phyloP scores from a whole-genome alignment of 257 asterid genomes.

The Rehmannia glutinosa region DNA sequence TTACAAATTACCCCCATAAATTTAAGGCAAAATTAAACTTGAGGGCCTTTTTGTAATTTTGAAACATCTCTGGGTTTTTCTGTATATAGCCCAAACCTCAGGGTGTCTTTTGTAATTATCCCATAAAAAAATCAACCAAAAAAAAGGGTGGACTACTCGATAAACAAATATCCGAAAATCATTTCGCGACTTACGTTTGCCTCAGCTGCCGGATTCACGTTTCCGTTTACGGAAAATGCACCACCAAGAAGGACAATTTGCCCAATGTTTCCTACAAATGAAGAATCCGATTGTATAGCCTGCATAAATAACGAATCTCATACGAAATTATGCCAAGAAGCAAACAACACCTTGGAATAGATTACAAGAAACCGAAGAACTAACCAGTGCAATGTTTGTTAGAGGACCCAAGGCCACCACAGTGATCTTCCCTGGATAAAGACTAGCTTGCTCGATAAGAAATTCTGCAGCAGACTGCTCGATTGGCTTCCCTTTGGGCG shows the following conservation, averaged over 20 bases:
- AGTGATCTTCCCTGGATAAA: slow-evolving; percentile 79
- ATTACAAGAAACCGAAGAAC: slow-evolving; percentile 22
- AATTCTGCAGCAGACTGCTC: slow-evolving; percentile 77
- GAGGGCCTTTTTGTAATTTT: too few relatives aligned
- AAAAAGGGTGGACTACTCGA: background rate
- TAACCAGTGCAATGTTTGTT: slow-evolving; percentile 86
- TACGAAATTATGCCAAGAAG: background rate
- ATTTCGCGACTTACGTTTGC: slow-evolving; percentile 69
- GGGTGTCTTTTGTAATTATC: too few relatives aligned
- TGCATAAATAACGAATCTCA: slow-evolving; percentile 28
- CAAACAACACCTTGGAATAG: slow-evolving; percentile 6
- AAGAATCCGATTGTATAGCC: slow-evolving; percentile 94
- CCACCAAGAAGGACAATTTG: slow-evolving; percentile 97
- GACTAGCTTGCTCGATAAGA: slow-evolving; percentile 65
- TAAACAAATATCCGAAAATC: background rate
- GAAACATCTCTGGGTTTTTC: too few relatives aligned
- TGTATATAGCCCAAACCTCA: too few relatives aligned
- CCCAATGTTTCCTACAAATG: slow-evolving; percentile 60
- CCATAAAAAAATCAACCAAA: slow-evolving; percentile 2
- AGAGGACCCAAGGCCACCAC: slow-evolving; percentile 98
- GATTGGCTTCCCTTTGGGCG: slow-evolving; percentile 74
- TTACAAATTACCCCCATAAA: too few relatives aligned
- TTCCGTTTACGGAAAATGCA: slow-evolving; percentile 94
- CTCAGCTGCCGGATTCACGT: slow-evolving; percentile 97
- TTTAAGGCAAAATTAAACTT: too few relatives aligned